These are phyloP conservation scores for Artemisia annua DNA, from an alignment of 129 eudicot genomes.

Conservation along the genomic window DNA sequence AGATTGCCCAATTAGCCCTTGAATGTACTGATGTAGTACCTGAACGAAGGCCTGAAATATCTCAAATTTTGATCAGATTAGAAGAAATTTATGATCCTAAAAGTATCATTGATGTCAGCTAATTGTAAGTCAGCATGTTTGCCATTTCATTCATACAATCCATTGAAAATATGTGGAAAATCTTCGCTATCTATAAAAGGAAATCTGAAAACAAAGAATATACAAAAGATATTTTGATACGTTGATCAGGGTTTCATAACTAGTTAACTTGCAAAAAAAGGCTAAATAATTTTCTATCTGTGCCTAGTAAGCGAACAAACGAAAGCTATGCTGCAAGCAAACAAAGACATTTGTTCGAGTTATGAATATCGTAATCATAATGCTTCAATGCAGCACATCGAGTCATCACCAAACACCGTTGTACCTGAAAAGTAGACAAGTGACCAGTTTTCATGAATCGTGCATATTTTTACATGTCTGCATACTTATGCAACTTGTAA, in stretches of 20 bases:
- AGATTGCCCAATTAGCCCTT: conserved; percentile 64
- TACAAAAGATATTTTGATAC: conserved; percentile 1
- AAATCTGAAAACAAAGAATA: neutral
- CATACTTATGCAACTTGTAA: neutral
- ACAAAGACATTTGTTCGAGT: conserved; percentile 44
- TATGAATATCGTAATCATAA: too few relatives aligned
- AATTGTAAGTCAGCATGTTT: neutral
- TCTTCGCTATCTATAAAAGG: neutral
- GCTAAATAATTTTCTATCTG: conserved; percentile 1
- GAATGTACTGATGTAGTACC: conserved; percentile 58
- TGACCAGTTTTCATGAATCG: neutral
- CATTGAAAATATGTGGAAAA: neutral
- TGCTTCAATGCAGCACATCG: too few relatives aligned
- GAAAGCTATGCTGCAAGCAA: conserved; percentile 56
- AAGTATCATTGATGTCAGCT: conserved; percentile 18
- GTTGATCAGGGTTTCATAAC: neutral
- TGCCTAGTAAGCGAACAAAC: conserved; percentile 45
- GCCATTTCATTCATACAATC: neutral
- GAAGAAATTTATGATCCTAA: conserved; percentile 36
- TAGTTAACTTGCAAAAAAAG: conserved; percentile 3
- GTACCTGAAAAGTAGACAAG: neutral
- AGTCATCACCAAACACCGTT: too few relatives aligned
- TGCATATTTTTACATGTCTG: too few relatives aligned
- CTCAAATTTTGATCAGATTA: conserved; percentile 50
- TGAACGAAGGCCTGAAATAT: conserved; percentile 54